A percentile compares a stretch with the other conserved stretches of the same genome.
phyloP scores from a whole-genome alignment of 129 eudicot species.

The Pittosporum tobira region DNA sequence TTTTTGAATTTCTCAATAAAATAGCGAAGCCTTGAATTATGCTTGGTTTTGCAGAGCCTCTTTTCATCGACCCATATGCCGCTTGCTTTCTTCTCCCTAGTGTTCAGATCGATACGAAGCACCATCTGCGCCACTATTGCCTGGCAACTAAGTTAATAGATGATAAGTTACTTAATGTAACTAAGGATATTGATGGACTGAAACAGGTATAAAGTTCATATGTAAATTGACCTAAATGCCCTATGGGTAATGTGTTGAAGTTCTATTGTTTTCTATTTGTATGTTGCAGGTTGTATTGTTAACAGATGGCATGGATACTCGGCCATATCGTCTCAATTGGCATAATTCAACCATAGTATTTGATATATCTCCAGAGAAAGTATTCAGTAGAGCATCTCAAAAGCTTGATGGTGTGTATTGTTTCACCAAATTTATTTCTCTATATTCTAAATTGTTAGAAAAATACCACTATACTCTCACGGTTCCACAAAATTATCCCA shows the following conservation, averaged over 20 bases:
- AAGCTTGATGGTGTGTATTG: conserved; percentile 58
- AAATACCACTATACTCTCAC: not conserved
- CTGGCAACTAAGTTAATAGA: conserved; percentile 77
- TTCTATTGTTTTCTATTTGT: conserved; percentile 3
- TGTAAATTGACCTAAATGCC: not conserved
- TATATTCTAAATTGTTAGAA: not conserved
- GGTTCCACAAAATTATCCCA: not conserved
- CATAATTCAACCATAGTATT: conserved; percentile 61
- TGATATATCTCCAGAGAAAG: conserved; percentile 62
- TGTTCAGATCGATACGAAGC: conserved; percentile 20
- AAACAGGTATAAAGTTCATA: conserved; percentile 46
- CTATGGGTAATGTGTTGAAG: not conserved
- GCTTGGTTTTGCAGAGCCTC: conserved; percentile 53
- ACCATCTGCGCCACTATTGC: conserved; percentile 36
- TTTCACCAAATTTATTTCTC: not conserved
- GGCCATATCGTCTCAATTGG: conserved; percentile 85
- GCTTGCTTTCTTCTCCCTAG: conserved; percentile 53
- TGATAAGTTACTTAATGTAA: conserved; percentile 44
- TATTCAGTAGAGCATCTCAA: conserved; percentile 40
- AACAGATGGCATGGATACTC: conserved; percentile 96
- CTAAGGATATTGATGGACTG: conserved; percentile 43
- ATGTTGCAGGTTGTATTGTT: conserved; percentile 72
- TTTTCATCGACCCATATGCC: conserved; percentile 68
- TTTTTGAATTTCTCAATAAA: not conserved
- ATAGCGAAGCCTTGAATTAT: not conserved